phyloP scores from a whole-genome alignment of 1,284 basidiomycete species.

The Ustilago curta region DNA sequence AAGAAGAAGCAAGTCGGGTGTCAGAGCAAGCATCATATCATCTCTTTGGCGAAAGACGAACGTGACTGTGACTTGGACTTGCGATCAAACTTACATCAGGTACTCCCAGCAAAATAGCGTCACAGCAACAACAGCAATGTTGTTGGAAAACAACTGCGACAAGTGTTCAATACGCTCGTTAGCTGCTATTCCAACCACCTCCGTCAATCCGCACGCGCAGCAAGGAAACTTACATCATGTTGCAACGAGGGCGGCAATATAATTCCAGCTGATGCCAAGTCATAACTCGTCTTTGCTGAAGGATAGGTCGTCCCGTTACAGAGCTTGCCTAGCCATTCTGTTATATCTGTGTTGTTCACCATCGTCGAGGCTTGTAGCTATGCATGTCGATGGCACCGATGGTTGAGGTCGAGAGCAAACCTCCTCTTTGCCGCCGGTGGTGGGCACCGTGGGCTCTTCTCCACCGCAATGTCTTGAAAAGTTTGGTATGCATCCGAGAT shows the following conservation, averaged over 20 bases:
- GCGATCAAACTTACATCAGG: conserved; percentile 23
- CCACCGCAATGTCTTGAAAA: too few species aligned
- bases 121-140: conserved; percentile 28
- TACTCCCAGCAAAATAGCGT: conserved; percentile 44
- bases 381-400: neutral
- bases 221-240: conserved; percentile 18
- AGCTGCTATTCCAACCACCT: neutral
- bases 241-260: conserved; percentile 10
- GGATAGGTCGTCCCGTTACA: neutral
- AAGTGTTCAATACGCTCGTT: neutral
- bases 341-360: neutral
- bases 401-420: too few species aligned
- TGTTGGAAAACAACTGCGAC: conserved; percentile 14
- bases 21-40: neutral
- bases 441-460: too few species aligned
- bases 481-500: too few species aligned
- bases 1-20: neutral
- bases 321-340: conserved; percentile 1
- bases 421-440: too few species aligned
- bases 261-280: neutral
- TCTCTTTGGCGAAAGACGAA: too few species aligned
- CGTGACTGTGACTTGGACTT: too few species aligned
- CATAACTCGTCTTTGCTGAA: neutral
- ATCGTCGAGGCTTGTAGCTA: neutral
- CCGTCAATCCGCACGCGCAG: neutral